A percentile compares a stretch with the other conserved stretches of the same genome.
Evolutionary conservation across 192 early-diverging fungal genomes (phyloP).

Genomic region (Coemansia sp.): DNA sequence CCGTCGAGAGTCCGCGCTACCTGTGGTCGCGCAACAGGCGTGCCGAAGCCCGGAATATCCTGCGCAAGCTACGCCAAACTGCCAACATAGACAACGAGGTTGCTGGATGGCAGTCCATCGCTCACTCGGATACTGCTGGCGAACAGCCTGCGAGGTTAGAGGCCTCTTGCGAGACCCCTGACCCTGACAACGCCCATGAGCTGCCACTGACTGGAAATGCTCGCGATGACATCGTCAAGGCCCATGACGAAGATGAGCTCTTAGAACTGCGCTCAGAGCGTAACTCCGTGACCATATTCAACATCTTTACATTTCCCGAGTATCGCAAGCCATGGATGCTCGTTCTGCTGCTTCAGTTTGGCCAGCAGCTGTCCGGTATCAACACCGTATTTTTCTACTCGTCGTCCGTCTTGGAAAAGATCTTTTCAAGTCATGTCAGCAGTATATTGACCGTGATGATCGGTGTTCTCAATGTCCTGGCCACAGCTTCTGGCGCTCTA

Average conservation of each 20-base stretch:
- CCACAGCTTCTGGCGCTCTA: conserved; percentile 70
- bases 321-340: conserved; percentile 70
- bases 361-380: conserved; percentile 93
- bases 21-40: conserved; percentile 51
- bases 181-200: neutral
- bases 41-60: conserved; percentile 33
- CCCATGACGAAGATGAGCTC: neutral
- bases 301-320: conserved; percentile 47
- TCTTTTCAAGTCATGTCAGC: conserved; percentile 63
- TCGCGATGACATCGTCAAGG: neutral
- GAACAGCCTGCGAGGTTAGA: neutral
- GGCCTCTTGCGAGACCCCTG: neutral
- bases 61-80: conserved; percentile 38
- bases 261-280: conserved; percentile 21
- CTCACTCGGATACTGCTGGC: neutral
- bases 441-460: conserved; percentile 78
- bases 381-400: conserved; percentile 91
- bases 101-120: conserved; percentile 24
- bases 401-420: conserved; percentile 68
- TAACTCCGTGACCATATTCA: conserved; percentile 39
- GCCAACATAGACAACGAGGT: conserved; percentile 47
- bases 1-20: conserved; percentile 81
- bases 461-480: conserved; percentile 74
- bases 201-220: neutral
- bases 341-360: conserved; percentile 73